Base-by-base conservation (phyloP, 306 rosid genomes). In the Astragalus membranaceus region DNA sequence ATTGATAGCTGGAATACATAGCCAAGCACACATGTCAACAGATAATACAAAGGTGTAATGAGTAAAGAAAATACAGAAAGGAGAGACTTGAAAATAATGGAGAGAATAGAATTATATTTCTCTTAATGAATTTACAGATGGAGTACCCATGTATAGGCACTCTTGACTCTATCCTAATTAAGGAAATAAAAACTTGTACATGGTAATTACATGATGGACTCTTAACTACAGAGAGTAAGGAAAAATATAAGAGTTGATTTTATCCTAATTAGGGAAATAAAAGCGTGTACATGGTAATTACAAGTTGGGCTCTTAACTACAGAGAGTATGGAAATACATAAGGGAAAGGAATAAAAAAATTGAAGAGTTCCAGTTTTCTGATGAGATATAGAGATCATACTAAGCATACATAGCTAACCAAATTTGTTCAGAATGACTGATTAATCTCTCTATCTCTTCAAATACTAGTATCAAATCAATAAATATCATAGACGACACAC, bases 61-160 rank as follows among this genome's bases (percentile, higher is more conserved):
- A 16, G n/a, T 48, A 58, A 63, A 57, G 62, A 73, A 26, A 67
- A 63, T 10, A 9, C 55, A 58, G 23, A 74, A 55, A 69, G 55
- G 17, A 26, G 3, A 26, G 30, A 26, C 30, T 26, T 26, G 30
- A 1, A 1, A 26, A 26, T 2, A 26, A 26, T 26, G 30, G 30
- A 3, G 30, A 26, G 30, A 26, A 26, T 26, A 26, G 30, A 26
- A 26, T 3, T 26, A 26, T 26, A 26, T 26, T 26, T 26, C 30
- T 26, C 30, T 26, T 26, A 26, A 26, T 26, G 4, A 26, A 26
- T 26, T 26, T 26, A 26, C 30, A 26, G 30, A 26, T 26, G 30
- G 30, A 26, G 30, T 26, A 26, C 30, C 30, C 3, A 3, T 26
- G 30, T 26, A 23, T 23, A 23, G 26, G 26, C 2, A 23, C 26